phyloP scores from a whole-genome alignment of 495 filamentous ascomycete genomes.

The Hypoxylon cercidicola region DNA sequence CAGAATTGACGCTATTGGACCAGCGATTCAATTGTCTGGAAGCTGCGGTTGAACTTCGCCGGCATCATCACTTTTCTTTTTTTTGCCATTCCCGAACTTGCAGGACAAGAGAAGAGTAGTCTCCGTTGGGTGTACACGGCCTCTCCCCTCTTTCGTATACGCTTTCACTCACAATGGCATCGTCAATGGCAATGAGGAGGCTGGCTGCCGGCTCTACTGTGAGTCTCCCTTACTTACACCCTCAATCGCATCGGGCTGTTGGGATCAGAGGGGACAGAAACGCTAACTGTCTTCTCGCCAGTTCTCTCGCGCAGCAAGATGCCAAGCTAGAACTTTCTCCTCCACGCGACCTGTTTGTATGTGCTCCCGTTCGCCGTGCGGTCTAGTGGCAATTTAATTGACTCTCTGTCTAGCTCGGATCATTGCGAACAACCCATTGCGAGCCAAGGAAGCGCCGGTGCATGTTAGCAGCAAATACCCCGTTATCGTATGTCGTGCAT shows the following conservation, averaged over 20 bases:
- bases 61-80: constrained; percentile 45
- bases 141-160: constrained; percentile 24
- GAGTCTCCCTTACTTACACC: constrained; percentile 44
- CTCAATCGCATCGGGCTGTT: constrained; percentile 16
- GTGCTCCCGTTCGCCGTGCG: constrained; percentile 39
- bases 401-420: constrained; percentile 66
- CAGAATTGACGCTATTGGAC: constrained; percentile 48
- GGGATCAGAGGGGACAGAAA: constrained; percentile 1
- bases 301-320: constrained; percentile 59
- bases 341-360: constrained; percentile 83
- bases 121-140: constrained; percentile 29
- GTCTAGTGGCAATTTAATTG: constrained; percentile 41
- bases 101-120: constrained; percentile 46
- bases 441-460: constrained; percentile 89
- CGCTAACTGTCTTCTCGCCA: constrained; percentile 32
- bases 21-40: constrained; percentile 36
- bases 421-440: constrained; percentile 82
- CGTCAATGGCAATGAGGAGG: constrained; percentile 63
- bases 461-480: constrained; percentile 88
- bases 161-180: constrained; percentile 54
- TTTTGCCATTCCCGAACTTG: constrained; percentile 28
- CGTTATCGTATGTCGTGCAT: constrained; percentile 77
- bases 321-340: constrained; percentile 80
- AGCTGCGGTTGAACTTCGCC: constrained; percentile 47
- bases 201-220: constrained; percentile 57